Percentiles rank a stretch among this genome's conserved stretches.
These are phyloP conservation scores for Fistulinella prunicolor DNA, from an alignment of 768 basidiomycete species.

Conservation along the genomic window DNA sequence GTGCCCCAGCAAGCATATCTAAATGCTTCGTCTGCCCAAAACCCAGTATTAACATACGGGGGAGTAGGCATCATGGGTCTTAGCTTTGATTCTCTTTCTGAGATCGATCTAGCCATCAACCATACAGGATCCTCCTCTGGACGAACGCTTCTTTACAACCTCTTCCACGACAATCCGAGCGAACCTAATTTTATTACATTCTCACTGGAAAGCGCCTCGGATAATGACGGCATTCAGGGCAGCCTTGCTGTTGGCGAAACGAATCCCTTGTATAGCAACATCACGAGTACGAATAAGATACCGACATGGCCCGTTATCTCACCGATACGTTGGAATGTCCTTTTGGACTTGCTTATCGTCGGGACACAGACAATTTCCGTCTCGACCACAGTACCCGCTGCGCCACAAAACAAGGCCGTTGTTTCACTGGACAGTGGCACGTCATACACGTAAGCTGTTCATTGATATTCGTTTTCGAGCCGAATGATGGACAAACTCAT, in stretches of 20 bases:
- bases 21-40: constrained; percentile 58
- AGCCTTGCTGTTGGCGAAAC: constrained; percentile 74
- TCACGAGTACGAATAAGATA: constrained; percentile 57
- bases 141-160: constrained; percentile 69
- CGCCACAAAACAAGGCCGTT: constrained; percentile 69
- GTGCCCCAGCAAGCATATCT: constrained; percentile 71
- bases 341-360: constrained; percentile 70
- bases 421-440: constrained; percentile 78
- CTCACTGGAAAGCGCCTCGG: constrained; percentile 59
- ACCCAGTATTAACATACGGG: constrained; percentile 71
- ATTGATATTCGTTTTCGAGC: neutral
- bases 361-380: constrained; percentile 51
- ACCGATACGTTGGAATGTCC: constrained; percentile 73
- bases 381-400: constrained; percentile 51
- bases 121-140: constrained; percentile 56
- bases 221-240: constrained; percentile 58
- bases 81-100: constrained; percentile 76
- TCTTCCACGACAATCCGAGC: constrained; percentile 63
- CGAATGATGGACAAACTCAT: constrained; percentile 3
- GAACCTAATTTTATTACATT: constrained; percentile 84
- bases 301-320: constrained; percentile 67
- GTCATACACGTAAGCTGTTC: constrained; percentile 63
- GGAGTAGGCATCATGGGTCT: constrained; percentile 72
- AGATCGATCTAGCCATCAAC: constrained; percentile 61
- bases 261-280: constrained; percentile 57